A percentile compares a stretch with the other conserved stretches of the same genome.
These are phyloP conservation scores for Ceratocystis eucalypticola DNA, from an alignment of 2,329 filamentous ascomycete species.

Conservation along the genomic window DNA sequence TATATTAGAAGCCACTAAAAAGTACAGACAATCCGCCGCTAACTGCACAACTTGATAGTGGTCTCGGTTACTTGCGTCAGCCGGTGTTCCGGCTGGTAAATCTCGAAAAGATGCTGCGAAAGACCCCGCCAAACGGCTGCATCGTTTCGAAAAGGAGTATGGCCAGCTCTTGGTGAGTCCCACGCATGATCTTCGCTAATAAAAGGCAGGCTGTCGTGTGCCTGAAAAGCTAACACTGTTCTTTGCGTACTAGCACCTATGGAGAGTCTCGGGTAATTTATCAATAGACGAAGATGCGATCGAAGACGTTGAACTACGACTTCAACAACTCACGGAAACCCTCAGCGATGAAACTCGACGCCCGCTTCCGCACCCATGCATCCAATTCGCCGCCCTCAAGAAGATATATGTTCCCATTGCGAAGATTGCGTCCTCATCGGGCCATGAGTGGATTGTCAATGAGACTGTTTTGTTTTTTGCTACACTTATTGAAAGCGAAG, in stretches of 20 bases:
- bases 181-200: neutral
- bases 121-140: conserved; percentile 49
- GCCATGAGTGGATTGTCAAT: conserved; percentile 73
- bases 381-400: conserved; percentile 70
- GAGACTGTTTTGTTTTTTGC: conserved; percentile 79
- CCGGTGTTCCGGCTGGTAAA: conserved; percentile 41
- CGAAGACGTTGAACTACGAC: conserved; percentile 47
- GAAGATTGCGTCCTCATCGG: conserved; percentile 73
- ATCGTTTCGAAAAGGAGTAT: conserved; percentile 55
- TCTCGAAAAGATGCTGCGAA: conserved; percentile 47
- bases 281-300: conserved; percentile 46
- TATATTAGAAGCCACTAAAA: neutral
- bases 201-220: neutral
- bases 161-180: conserved; percentile 43
- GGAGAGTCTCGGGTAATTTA: conserved; percentile 49
- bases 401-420: conserved; percentile 83
- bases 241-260: conserved; percentile 29
- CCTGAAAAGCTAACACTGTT: neutral
- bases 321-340: conserved; percentile 54
- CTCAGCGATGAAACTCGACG: conserved; percentile 81
- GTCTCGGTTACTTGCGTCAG: conserved; percentile 53
- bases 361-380: conserved; percentile 80
- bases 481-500: conserved; percentile 86
- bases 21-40: neutral
- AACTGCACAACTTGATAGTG: conserved; percentile 33